These are phyloP conservation scores for Sporothrix phasma DNA, from an alignment of 2,329 filamentous ascomycete genomes.

Conservation along the genomic window DNA sequence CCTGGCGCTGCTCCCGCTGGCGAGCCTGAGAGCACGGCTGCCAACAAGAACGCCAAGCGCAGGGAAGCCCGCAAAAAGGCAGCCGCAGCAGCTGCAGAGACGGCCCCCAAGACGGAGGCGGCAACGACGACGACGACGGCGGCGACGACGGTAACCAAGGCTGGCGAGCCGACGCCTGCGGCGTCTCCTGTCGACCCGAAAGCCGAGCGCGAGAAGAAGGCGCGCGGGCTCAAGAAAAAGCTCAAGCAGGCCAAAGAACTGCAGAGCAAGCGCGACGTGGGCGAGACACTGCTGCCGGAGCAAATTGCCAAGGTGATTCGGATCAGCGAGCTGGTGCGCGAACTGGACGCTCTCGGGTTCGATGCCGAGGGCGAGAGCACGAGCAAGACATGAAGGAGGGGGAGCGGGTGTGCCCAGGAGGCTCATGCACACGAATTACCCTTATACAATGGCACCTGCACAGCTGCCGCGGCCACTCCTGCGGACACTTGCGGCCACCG, in stretches of 20 bases:
- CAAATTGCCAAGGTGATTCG: slow-evolving; percentile 97
- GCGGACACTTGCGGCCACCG: too few species aligned
- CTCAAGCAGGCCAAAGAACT: slow-evolving; percentile 86
- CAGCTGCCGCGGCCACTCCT: too few species aligned
- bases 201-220: slow-evolving; percentile 83
- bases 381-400: slow-evolving; percentile 10
- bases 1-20: neutral
- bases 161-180: slow-evolving; percentile 21
- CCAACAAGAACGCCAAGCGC: slow-evolving; percentile 80
- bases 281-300: slow-evolving; percentile 75
- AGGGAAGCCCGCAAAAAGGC: slow-evolving; percentile 49
- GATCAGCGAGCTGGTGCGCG: slow-evolving; percentile 85
- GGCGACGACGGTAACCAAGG: slow-evolving; percentile 49
- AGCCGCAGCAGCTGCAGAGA: neutral
- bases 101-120: slow-evolving; percentile 20
- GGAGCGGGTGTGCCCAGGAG: neutral
- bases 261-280: slow-evolving; percentile 81
- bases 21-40: slow-evolving; percentile 37
- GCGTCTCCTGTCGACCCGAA: slow-evolving; percentile 33
- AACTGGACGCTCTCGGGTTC: slow-evolving; percentile 77
- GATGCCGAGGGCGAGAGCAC: slow-evolving; percentile 48
- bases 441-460: neutral
- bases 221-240: slow-evolving; percentile 85
- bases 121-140: slow-evolving; percentile 28
- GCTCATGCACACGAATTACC: neutral